A percentile compares a stretch with the other conserved stretches of the same genome.
Conservation (phyloP, 768 basidiomycete species). For the Phylloporus scabripes region DNA sequence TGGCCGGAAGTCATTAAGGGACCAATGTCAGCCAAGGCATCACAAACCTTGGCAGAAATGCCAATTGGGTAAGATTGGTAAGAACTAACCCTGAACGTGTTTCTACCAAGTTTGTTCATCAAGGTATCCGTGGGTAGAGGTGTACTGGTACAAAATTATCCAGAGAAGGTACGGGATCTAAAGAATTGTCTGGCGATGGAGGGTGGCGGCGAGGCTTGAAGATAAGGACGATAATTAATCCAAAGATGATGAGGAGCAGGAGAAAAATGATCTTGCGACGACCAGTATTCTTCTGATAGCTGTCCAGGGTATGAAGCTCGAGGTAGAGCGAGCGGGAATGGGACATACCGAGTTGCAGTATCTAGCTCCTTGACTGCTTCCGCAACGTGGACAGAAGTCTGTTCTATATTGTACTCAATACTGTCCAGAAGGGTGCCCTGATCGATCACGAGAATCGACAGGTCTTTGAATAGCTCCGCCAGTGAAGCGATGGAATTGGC, state of each 20-base stretch:
- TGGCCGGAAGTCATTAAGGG: constrained; percentile 7
- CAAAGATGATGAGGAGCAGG: constrained; percentile 83
- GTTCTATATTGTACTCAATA: constrained; percentile 96
- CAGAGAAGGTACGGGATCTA: constrained; percentile 23
- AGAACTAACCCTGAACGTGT: constrained; percentile 8
- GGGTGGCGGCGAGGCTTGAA: constrained; percentile 78
- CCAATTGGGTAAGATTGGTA: constrained; percentile 3
- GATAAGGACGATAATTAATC: constrained; percentile 80
- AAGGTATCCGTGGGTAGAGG: constrained; percentile 31
- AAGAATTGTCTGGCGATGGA: constrained; percentile 24
- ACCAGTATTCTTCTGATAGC: constrained; percentile 93
- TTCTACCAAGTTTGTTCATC: constrained; percentile 18
- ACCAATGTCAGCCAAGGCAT: not conserved
- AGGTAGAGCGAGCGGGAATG: not conserved
- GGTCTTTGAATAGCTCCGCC: constrained; percentile 94
- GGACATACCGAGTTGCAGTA: constrained; percentile 69
- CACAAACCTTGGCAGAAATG: constrained; percentile 14
- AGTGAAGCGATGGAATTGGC: constrained; percentile 87
- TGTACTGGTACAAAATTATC: constrained; percentile 29
- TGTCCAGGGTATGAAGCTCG: constrained; percentile 25
- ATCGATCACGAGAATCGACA: constrained; percentile 90
- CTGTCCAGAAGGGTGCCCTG: constrained; percentile 96
- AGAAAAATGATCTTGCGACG: constrained; percentile 91
- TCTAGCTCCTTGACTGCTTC: constrained; percentile 84
- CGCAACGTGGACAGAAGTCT: constrained; percentile 73